These are phyloP conservation scores for Musa itinerans DNA, from an alignment of 176 grass and related monocot species.

Conservation along the genomic window DNA sequence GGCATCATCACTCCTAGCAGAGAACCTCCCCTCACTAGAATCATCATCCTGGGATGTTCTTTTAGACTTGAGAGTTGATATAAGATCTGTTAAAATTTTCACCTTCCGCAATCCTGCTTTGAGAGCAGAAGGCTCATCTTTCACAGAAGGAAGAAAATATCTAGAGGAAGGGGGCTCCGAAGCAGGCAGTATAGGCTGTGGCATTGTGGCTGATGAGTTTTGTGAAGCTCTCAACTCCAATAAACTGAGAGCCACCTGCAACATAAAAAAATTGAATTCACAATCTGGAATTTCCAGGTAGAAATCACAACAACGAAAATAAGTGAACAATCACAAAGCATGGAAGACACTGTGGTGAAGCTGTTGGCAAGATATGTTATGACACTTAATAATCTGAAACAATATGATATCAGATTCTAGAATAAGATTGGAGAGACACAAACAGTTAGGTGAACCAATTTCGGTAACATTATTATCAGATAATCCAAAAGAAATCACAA, in stretches of 20 bases:
- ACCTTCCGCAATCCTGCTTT: conserved; percentile 72
- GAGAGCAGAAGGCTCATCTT: conserved; percentile 68
- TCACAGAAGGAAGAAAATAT: conserved; percentile 41
- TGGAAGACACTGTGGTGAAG: too few relatives aligned
- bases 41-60: conserved; percentile 48
- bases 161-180: conserved; percentile 52
- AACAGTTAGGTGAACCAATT: conserved; percentile 17
- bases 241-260: conserved; percentile 43
- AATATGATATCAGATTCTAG: too few relatives aligned
- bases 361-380: too few relatives aligned
- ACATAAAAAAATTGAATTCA: conserved; percentile 20
- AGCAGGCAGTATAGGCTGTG: conserved; percentile 21
- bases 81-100: conserved; percentile 53
- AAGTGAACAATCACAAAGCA: too few relatives aligned
- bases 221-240: conserved; percentile 30
- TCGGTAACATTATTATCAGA: conserved; percentile 8
- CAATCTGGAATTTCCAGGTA: background rate
- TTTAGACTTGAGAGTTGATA: conserved; percentile 50
- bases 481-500: too few relatives aligned
- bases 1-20: conserved; percentile 44
- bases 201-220: conserved; percentile 34
- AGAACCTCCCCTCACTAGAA: conserved; percentile 49
- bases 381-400: too few relatives aligned
- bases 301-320: too few relatives aligned
- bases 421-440: too few relatives aligned